Conservation (phyloP, 495 filamentous ascomycete genomes). For the Xylaria sp. region DNA sequence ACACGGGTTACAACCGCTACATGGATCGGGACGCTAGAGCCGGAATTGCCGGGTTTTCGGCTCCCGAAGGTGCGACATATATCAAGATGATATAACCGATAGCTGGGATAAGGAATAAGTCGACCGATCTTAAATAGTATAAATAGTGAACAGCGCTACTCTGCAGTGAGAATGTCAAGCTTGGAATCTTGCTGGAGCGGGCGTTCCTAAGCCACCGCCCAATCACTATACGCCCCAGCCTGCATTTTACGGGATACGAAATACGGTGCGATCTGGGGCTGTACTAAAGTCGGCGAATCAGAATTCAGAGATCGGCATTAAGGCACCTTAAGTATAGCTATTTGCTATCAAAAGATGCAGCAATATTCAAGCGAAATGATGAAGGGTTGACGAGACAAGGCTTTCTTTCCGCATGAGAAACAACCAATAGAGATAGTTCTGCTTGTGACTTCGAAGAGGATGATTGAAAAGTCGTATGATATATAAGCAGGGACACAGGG, state of each 20-base stretch:
- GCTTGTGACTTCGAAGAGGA: not conserved
- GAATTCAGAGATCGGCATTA: not conserved
- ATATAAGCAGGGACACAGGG: not conserved
- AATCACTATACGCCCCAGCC: not conserved
- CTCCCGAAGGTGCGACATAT: not conserved
- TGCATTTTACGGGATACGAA: constrained; percentile 3
- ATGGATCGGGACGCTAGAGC: not conserved
- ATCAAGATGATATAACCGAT: not conserved
- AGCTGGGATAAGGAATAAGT: not conserved
- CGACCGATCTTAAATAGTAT: no score
- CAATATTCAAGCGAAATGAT: not conserved
- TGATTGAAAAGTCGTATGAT: not conserved
- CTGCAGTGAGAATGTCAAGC: not conserved
- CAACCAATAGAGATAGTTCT: not conserved
- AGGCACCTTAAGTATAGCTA: not conserved
- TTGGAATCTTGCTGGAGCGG: not conserved
- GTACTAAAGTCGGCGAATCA: not conserved
- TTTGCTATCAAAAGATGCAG: constrained; percentile 1
- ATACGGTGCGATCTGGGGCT: constrained; percentile 13
- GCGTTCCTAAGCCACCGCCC: not conserved
- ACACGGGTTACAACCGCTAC: not conserved
- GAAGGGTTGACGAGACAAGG: not conserved
- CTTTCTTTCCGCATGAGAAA: not conserved
- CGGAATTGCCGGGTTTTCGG: not conserved
- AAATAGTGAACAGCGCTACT: not conserved